Conservation (phyloP, 2,329 filamentous ascomycete species). For the Sclerotinia spermophila region DNA sequence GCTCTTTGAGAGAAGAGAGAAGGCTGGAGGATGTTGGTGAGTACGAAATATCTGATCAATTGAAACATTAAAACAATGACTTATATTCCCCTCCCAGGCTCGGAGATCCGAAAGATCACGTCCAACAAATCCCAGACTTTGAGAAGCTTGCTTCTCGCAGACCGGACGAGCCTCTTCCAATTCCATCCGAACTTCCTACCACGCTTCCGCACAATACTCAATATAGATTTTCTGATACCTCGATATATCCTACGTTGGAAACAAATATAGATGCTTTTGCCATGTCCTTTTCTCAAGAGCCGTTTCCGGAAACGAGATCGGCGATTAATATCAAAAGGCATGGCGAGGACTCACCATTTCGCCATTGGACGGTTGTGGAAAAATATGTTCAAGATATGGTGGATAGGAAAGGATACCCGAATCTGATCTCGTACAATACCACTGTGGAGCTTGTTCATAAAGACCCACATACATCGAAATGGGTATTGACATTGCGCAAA, state of each 20-base stretch:
- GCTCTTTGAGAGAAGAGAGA: conserved; percentile 59
- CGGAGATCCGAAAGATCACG: conserved; percentile 39
- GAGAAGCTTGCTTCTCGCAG: conserved; percentile 46
- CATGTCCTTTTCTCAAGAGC: conserved; percentile 59
- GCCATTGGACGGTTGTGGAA: conserved; percentile 56
- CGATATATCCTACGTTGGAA: conserved; percentile 60
- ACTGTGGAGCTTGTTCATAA: conserved; percentile 59
- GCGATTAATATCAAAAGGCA: conserved; percentile 46
- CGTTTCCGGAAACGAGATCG: conserved; percentile 46
- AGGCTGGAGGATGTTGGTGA: conserved; percentile 59
- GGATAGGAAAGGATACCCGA: conserved; percentile 50
- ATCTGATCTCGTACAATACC: conserved; percentile 53
- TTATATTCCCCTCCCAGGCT: conserved; percentile 40
- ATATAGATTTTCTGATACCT: conserved; percentile 54
- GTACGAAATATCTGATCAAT: conserved; percentile 22
- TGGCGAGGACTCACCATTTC: conserved; percentile 56
- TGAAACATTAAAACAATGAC: background rate
- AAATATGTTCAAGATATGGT: conserved; percentile 53
- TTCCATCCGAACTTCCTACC: conserved; percentile 48
- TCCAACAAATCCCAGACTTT: conserved; percentile 43
- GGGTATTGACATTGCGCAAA: conserved; percentile 51
- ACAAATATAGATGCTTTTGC: conserved; percentile 58
- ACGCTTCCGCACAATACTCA: conserved; percentile 42
- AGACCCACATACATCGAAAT: conserved; percentile 42
- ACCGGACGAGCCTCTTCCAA: conserved; percentile 47